A percentile compares a stretch with the other conserved stretches of the same genome.
phyloP scores from a whole-genome alignment of 176 grass and related monocot species.

The Thalia dealbata region DNA sequence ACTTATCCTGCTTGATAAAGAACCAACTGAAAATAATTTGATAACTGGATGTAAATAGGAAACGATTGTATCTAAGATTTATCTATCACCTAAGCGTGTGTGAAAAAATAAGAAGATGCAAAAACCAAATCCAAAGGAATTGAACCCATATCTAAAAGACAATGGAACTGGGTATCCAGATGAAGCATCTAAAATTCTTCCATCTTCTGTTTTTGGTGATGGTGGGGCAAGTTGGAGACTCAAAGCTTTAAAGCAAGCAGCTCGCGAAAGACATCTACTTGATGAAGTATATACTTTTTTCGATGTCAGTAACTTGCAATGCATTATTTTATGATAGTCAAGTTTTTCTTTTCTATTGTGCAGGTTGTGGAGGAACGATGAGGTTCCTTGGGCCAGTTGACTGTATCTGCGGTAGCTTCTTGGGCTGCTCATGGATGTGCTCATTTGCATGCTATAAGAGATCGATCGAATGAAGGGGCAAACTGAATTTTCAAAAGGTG shows the following conservation, averaged over 20 bases:
- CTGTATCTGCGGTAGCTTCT: conserved; percentile 53
- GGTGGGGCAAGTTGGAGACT: conserved; percentile 95
- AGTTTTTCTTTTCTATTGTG: conserved; percentile 2
- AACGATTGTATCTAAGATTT: too few species aligned
- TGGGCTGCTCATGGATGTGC: conserved; percentile 50
- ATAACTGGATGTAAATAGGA: too few species aligned
- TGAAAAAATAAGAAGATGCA: too few species aligned
- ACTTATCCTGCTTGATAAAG: too few species aligned
- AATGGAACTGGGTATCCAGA: conserved; percentile 69
- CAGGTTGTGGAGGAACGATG: conserved; percentile 86
- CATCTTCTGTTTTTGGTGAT: conserved; percentile 77
- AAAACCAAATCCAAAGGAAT: conserved; percentile 47
- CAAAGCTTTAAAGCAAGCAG: conserved; percentile 92
- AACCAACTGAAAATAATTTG: too few species aligned
- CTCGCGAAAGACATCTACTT: conserved; percentile 59
- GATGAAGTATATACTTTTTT: conserved; percentile 35
- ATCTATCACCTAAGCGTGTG: too few species aligned
- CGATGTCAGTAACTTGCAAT: background rate
- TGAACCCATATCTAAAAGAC: conserved; percentile 77
- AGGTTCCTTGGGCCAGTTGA: conserved; percentile 61
- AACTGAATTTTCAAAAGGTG: conserved; percentile 30
- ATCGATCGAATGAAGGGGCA: conserved; percentile 54
- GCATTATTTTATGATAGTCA: background rate
- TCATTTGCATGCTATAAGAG: conserved; percentile 72
- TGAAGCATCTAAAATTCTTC: conserved; percentile 42